phyloP scores from a whole-genome alignment of 306 rosid genomes.

The Trifolium pratense region DNA sequence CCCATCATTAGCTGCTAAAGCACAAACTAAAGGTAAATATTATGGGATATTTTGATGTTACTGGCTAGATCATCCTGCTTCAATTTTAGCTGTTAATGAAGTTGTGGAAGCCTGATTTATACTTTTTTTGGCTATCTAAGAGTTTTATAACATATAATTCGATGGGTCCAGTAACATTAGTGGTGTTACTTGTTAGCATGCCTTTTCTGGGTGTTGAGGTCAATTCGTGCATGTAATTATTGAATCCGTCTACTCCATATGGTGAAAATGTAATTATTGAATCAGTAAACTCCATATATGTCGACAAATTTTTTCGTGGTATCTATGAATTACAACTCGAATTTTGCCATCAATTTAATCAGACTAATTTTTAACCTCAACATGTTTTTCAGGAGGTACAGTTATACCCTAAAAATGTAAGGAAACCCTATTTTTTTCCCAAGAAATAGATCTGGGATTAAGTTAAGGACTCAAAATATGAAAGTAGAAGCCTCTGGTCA shows the following conservation, averaged over 20 bases:
- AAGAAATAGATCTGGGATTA: no score
- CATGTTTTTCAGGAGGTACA: neutral
- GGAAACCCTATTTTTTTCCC: neutral
- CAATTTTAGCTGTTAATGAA: conserved; percentile 22
- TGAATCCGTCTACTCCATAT: conserved; percentile 9
- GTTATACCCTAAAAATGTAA: neutral
- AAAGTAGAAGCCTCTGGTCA: no score
- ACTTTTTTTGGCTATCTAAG: conserved; percentile 11
- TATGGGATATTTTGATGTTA: conserved; percentile 27
- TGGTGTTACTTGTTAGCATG: conserved; percentile 15
- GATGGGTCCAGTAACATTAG: neutral
- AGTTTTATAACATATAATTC: conserved; percentile 4
- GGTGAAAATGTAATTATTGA: no score
- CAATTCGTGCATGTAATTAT: conserved; percentile 23
- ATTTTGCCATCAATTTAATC: neutral
- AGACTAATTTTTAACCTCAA: neutral
- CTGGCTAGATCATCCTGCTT: conserved; percentile 27
- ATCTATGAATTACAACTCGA: neutral
- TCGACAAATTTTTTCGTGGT: neutral
- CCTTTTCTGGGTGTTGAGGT: conserved; percentile 24
- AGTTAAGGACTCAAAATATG: no score
- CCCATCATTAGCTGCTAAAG: conserved; percentile 62
- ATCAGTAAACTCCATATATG: no score
- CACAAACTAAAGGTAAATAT: conserved; percentile 74
- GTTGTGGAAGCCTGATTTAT: conserved; percentile 13